Percentiles rank a stretch among this genome's conserved stretches.
Conservation (phyloP, 805 yeast genomes). For the Lachancea sp. region DNA sequence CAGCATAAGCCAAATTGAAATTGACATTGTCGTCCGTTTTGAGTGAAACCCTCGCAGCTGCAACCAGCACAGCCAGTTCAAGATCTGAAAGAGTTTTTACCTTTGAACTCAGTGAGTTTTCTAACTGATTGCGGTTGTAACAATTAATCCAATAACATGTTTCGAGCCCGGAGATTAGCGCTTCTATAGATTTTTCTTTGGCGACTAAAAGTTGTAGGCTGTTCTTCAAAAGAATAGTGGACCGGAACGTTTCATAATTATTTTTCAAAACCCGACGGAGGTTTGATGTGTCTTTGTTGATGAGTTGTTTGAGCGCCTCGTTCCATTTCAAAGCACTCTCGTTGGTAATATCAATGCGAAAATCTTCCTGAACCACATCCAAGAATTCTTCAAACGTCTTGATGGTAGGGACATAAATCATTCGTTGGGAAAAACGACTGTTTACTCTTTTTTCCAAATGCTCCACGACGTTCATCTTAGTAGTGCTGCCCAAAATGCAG, state of each 20-base stretch:
- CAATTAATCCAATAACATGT: constrained; percentile 16
- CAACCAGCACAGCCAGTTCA: constrained; percentile 64
- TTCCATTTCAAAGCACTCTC: constrained; percentile 41
- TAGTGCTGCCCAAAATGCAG: constrained; percentile 72
- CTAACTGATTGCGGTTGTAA: constrained; percentile 27
- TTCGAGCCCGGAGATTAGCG: constrained; percentile 21
- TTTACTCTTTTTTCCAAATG: constrained; percentile 85
- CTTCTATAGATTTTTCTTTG: constrained; percentile 24
- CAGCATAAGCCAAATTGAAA: constrained; percentile 70
- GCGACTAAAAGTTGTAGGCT: constrained; percentile 34
- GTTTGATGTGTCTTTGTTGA: constrained; percentile 27
- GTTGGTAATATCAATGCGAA: constrained; percentile 28
- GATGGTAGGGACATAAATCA: constrained; percentile 54
- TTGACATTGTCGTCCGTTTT: constrained; percentile 60
- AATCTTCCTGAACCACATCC: constrained; percentile 37
- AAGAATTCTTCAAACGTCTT: constrained; percentile 44
- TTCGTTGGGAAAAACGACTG: constrained; percentile 79
- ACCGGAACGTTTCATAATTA: constrained; percentile 55
- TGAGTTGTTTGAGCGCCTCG: constrained; percentile 25
- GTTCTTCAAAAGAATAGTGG: constrained; percentile 45
- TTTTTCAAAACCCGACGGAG: constrained; percentile 36
- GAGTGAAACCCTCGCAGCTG: constrained; percentile 65
- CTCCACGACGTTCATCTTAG: constrained; percentile 71
- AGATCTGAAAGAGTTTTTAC: constrained; percentile 52
- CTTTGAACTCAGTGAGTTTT: constrained; percentile 20